Evolutionary conservation across 2,329 filamentous ascomycete genomes (phyloP), one percentile per base, ranked within the genome.

Genomic region (Huntiella moniliformis): DNA sequence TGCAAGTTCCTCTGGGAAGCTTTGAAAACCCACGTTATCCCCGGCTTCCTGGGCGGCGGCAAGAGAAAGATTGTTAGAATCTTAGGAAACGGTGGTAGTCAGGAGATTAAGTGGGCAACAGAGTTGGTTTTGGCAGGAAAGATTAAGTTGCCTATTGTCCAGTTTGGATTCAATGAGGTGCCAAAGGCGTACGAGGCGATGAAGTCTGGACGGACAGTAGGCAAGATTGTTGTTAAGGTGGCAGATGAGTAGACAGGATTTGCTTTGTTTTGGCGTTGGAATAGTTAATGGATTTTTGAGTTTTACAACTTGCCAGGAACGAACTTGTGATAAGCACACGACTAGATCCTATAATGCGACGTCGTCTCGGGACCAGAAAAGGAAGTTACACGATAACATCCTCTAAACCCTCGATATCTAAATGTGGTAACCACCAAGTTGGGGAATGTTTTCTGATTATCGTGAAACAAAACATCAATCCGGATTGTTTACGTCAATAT

Each of bases 121-220:
- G 55, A 64, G 34, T 75, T 70, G 72, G 61, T 79, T 55, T 57
- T 60, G 5, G 65, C 78, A 51, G 74, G 73, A 0, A 76, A 71
- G 54, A 51, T 81, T 10, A 70, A 65, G 57, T 60, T 67, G 4
- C 61, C 74, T 1, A 56, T 79, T 32, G 75, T 78, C 32, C 63
- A 62, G 2, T 78, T 67, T 53, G 62, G 64, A 16, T 74, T 77
- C 54, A 67, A 71, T 13, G 68, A 80, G 46, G 67, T 63, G 2
- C 59, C 62, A 1, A 63, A 69, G 54, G 77, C 74, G 2, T 77
- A 70, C 58, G 65, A 68, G 56, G 70, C 66, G 51, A 54, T 80
- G 53, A 75, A 73, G 60, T 70, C 66, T 2, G 71, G 71, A 0
- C 65, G 71, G n/a, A 63, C 69, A 3, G 68, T 61, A 44, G 77